phyloP scores from a whole-genome alignment of 108 stramenopile genomes.

The Aurantiochytrium sp. region DNA sequence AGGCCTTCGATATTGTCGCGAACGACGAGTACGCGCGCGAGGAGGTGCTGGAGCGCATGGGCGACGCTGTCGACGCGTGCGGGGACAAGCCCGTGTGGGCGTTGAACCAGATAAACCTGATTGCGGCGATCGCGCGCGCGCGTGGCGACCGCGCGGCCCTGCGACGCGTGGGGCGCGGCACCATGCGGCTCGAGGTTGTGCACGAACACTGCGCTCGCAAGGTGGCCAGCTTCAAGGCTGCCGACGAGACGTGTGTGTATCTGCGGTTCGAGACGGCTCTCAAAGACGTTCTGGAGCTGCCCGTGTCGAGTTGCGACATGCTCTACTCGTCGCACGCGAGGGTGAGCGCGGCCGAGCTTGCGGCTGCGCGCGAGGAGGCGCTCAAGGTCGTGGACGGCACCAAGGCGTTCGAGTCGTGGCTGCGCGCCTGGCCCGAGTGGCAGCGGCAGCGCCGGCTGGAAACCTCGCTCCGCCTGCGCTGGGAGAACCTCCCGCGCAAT shows the following conservation, averaged over 20 bases:
- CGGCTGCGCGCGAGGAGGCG: not conserved
- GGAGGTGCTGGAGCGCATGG: not conserved
- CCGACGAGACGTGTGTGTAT: not conserved
- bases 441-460: not conserved
- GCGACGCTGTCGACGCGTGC: not conserved
- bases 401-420: not conserved
- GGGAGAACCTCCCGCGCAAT: not conserved
- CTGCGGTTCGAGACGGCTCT: not conserved
- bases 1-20: not conserved
- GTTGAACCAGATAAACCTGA: not conserved
- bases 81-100: constrained; percentile 13
- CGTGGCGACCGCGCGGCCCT: not conserved
- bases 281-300: not conserved
- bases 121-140: not conserved
- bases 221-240: not conserved
- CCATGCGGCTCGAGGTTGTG: constrained; percentile 4
- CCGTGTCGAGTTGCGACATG: not conserved
- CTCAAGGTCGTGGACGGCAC: not conserved
- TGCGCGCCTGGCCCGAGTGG: not conserved
- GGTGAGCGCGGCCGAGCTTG: not conserved
- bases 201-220: not conserved
- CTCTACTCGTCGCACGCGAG: not conserved
- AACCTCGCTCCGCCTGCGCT: not conserved
- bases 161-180: not conserved
- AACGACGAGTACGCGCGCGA: not conserved